A percentile compares a stretch with the other conserved stretches of the same genome.
phyloP scores from a whole-genome alignment of 805 yeast species.

The Huiozyma naganishii region DNA sequence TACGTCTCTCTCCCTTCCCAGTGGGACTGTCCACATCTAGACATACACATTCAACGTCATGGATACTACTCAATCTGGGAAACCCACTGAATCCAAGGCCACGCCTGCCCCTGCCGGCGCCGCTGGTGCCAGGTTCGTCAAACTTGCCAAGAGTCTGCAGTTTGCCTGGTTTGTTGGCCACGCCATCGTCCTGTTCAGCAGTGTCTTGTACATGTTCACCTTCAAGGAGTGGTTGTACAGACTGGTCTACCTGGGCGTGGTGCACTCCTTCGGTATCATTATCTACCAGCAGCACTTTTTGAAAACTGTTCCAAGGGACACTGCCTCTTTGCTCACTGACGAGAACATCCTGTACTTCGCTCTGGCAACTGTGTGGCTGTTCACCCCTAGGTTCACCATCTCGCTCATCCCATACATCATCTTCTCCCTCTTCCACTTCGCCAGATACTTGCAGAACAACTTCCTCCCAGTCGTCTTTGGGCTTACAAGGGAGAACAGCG shows the following conservation, averaged over 20 bases:
- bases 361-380: constrained; percentile 43
- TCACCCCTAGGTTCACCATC: constrained; percentile 48
- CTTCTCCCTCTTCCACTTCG: constrained; percentile 73
- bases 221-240: constrained; percentile 43
- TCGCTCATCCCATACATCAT: constrained; percentile 64
- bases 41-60: neutral
- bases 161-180: constrained; percentile 72
- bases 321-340: constrained; percentile 33
- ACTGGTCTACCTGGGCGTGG: constrained; percentile 48
- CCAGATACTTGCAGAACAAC: constrained; percentile 56
- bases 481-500: constrained; percentile 23
- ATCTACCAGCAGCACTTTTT: constrained; percentile 45
- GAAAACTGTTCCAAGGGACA: constrained; percentile 10
- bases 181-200: constrained; percentile 32
- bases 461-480: constrained; percentile 49
- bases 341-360: constrained; percentile 67
- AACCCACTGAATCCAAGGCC: neutral
- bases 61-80: neutral
- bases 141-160: constrained; percentile 39
- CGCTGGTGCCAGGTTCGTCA: constrained; percentile 7
- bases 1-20: neutral
- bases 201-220: constrained; percentile 25
- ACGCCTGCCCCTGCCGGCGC: neutral
- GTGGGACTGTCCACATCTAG: neutral
- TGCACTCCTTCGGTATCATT: constrained; percentile 68